Evolutionary conservation across 2,329 filamentous ascomycete genomes (phyloP).

Genomic region (Xylariales sp.): DNA sequence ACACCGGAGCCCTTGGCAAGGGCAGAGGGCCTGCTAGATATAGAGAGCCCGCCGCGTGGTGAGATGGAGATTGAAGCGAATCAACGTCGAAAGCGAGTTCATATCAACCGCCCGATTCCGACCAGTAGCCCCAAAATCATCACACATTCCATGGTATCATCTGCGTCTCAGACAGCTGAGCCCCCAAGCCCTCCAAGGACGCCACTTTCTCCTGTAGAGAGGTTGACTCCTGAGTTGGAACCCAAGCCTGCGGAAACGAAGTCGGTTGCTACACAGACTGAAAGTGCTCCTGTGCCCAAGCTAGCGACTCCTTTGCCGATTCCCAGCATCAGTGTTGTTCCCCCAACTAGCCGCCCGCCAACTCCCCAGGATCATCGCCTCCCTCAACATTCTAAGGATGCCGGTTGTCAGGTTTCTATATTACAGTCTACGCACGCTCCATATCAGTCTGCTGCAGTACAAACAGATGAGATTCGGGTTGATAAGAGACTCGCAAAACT

Average conservation of each 20-base stretch:
- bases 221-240: conserved; percentile 52
- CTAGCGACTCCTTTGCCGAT: conserved; percentile 62
- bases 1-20: conserved; percentile 57
- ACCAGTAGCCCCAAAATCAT: conserved; percentile 58
- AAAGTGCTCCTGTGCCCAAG: conserved; percentile 46
- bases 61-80: conserved; percentile 77
- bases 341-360: conserved; percentile 84
- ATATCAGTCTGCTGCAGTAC: conserved; percentile 69
- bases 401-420: conserved; percentile 80
- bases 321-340: conserved; percentile 91
- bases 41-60: conserved; percentile 58
- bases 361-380: conserved; percentile 80
- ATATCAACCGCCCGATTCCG: conserved; percentile 61
- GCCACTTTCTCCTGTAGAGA: conserved; percentile 64
- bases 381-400: conserved; percentile 84
- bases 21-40: conserved; percentile 55
- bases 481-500: conserved; percentile 81
- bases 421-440: conserved; percentile 55
- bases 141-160: conserved; percentile 69
- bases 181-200: conserved; percentile 74
- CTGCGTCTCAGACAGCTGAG: conserved; percentile 70
- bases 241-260: conserved; percentile 56
- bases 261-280: conserved; percentile 73
- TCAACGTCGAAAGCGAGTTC: conserved; percentile 76
- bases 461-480: conserved; percentile 91